Percentiles rank a stretch among this genome's conserved stretches.
These are phyloP conservation scores for Aspergillus pseudoterreus DNA, from an alignment of 2,329 filamentous ascomycete genomes.

Conservation along the genomic window DNA sequence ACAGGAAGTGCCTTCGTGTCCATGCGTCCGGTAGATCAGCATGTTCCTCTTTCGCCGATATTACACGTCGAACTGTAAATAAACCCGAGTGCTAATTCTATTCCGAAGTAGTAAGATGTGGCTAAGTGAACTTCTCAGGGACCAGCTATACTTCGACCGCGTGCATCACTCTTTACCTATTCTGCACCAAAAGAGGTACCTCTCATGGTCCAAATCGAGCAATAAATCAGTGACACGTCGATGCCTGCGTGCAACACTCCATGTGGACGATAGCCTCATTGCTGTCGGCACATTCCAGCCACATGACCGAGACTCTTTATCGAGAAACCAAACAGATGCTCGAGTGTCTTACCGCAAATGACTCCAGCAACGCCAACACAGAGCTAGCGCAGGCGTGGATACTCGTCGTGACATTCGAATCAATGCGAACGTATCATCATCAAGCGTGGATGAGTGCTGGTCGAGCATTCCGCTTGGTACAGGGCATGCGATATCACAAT, in stretches of 20 bases:
- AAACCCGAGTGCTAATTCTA: not conserved
- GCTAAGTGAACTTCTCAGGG: not conserved
- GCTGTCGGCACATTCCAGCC: slow-evolving; percentile 1
- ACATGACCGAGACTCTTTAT: not conserved
- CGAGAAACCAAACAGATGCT: slow-evolving; percentile 9
- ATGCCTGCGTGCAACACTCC: slow-evolving; percentile 5
- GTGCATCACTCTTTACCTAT: slow-evolving; percentile 8
- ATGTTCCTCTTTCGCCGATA: not conserved
- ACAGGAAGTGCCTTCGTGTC: not conserved
- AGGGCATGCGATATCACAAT: slow-evolving; percentile 30
- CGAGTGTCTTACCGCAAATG: slow-evolving; percentile 6
- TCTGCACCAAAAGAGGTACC: slow-evolving; percentile 5
- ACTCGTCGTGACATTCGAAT: slow-evolving; percentile 13
- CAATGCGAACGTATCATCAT: slow-evolving; percentile 22
- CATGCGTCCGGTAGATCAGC: not conserved
- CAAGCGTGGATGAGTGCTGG: slow-evolving; percentile 34
- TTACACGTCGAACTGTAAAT: not conserved
- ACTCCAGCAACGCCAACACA: not conserved
- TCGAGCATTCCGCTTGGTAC: slow-evolving; percentile 31
- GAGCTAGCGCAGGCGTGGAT: slow-evolving; percentile 16
- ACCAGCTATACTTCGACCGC: slow-evolving; percentile 14
- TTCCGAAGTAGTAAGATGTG: not conserved
- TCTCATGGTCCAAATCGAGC: not conserved
- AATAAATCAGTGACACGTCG: not conserved
- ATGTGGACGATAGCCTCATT: slow-evolving; percentile 9